Evolutionary conservation across 1,139 yeast species (phyloP), one percentile per base, ranked within the genome.

Genomic region (Kluyveromyces sp.): DNA sequence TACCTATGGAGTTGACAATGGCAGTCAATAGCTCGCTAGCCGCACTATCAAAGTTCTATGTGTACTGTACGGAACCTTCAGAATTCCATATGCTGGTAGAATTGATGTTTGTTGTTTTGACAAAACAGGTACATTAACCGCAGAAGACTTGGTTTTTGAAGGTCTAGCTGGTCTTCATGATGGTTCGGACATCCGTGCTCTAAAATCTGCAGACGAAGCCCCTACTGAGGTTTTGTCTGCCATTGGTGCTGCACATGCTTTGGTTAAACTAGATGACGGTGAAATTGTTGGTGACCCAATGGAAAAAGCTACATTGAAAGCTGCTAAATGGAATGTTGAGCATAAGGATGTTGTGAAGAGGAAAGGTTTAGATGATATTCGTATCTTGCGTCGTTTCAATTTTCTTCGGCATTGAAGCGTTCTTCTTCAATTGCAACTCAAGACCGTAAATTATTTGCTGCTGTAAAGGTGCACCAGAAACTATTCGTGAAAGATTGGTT

Each of bases 381-480:
- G 76, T 57, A 86, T 92, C 56, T 72, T 87, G 55, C 90, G 97
- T 69, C 84, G 98, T 64, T 92, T 79, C 97, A 92, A 69, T 92
- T 92, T 65, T 88, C 97, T 41, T 90, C 97, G 48, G 89, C 96
- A 45, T 77, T 92, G 65, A 92, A 94, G 67, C 83, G 99, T 69
- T 90, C 97, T 7, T 79, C 97, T n/a, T 78, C 95, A 41, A 79
- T 92, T 57, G 85, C 97, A n/a, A 70, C 81, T 45, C 74, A 72
- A 53, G 69, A 78, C 43, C 72, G 72, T 42, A 77, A 83, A 55
- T 68, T 79, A 52, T 75, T 89, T 57, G 94, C 90, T 43, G 84
- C 96, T 56, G 96, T 83, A 40, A 94, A 94, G 68, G 99, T 74
- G 99, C 99, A 1, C 99, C 99, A n/a, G 99, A 92, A 70, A 92